These are phyloP conservation scores for Xerocomellus chrysenteron DNA, from an alignment of 768 basidiomycete genomes.

Conservation along the genomic window DNA sequence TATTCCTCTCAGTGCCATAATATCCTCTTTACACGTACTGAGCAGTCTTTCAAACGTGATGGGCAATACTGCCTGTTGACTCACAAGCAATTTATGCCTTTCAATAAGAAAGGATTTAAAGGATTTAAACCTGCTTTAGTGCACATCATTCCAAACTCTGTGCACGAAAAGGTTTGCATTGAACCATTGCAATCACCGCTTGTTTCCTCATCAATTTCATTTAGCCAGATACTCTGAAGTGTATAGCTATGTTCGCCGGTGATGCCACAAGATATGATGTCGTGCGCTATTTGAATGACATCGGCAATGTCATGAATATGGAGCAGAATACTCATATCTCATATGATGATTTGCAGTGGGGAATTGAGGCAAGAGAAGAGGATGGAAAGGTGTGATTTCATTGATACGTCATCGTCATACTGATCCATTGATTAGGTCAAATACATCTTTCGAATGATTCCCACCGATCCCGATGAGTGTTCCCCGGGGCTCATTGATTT, in stretches of 20 bases:
- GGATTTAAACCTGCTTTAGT: background rate
- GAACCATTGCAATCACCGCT: too few relatives aligned
- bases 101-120: background rate
- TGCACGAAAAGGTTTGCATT: background rate
- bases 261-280: background rate
- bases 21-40: background rate
- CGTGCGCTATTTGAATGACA: background rate
- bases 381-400: background rate
- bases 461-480: background rate
- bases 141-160: background rate
- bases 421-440: background rate
- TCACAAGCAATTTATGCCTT: background rate
- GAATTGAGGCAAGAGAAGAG: conserved; percentile 2
- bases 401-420: background rate
- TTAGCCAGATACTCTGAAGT: too few relatives aligned
- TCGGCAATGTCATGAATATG: conserved; percentile 3
- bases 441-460: background rate
- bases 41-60: conserved; percentile 5
- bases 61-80: conserved; percentile 1
- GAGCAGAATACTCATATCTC: background rate
- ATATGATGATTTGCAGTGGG: background rate
- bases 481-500: background rate
- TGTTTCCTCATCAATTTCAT: too few relatives aligned
- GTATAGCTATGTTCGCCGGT: too few relatives aligned
- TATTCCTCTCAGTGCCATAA: background rate